Conservation (phyloP, 2,329 filamentous ascomycete species). For the Diaporthe ilicicola region DNA sequence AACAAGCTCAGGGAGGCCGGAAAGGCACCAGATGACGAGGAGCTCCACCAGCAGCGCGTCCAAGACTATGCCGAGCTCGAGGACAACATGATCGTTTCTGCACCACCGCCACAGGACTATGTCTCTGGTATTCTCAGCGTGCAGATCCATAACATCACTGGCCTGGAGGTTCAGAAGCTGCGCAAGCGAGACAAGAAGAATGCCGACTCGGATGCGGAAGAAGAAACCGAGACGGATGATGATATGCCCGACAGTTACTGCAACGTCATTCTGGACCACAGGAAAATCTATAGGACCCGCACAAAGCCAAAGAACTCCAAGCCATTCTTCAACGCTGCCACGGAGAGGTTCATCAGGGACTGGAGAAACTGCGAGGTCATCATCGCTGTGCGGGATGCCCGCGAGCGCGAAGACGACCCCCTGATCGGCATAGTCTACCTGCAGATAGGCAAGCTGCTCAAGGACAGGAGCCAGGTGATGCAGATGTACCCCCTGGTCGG, state of each 20-base stretch:
- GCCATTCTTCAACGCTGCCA: constrained; percentile 81
- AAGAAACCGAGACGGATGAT: constrained; percentile 68
- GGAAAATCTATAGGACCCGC: constrained; percentile 73
- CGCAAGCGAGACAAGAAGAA: constrained; percentile 63
- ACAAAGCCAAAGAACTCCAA: constrained; percentile 82
- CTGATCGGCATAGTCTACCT: constrained; percentile 76
- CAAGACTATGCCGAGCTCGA: constrained; percentile 70
- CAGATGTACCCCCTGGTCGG: constrained; percentile 73
- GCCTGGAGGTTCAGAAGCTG: constrained; percentile 67
- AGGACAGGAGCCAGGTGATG: constrained; percentile 70
- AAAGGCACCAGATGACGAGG: constrained; percentile 63
- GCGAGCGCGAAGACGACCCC: constrained; percentile 74
- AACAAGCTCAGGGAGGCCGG: constrained; percentile 72
- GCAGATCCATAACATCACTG: constrained; percentile 77
- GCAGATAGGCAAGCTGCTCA: constrained; percentile 68
- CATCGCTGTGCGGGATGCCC: constrained; percentile 71
- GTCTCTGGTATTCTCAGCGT: constrained; percentile 74
- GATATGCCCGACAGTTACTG: constrained; percentile 76
- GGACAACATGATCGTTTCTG: constrained; percentile 73
- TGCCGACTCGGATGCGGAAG: constrained; percentile 54
- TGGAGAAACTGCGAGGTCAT: constrained; percentile 74
- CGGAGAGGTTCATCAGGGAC: constrained; percentile 75
- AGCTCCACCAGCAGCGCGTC: constrained; percentile 72
- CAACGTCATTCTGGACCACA: constrained; percentile 77
- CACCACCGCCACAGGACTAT: constrained; percentile 69